phyloP scores from a whole-genome alignment of 2,329 filamentous ascomycete genomes.

The Lasiodiplodia hormozganensis region DNA sequence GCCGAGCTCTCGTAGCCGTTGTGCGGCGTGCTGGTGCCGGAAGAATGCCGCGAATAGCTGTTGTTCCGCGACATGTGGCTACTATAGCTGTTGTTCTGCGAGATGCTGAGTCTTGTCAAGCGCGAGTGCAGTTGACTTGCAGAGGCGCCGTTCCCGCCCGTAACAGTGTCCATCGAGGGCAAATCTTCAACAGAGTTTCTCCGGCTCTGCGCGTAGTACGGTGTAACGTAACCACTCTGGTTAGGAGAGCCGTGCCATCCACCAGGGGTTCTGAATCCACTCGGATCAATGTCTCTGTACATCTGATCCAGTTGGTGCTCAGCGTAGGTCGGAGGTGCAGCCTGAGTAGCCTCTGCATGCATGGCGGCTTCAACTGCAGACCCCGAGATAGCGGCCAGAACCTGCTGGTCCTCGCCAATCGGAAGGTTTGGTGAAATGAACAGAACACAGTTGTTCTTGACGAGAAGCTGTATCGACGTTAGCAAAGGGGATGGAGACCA shows the following conservation, averaged over 20 bases:
- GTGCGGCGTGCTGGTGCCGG: slow-evolving; percentile 45
- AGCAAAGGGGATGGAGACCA: slow-evolving; percentile 9
- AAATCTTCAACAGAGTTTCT: slow-evolving; percentile 84
- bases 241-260: slow-evolving; percentile 26
- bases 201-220: slow-evolving; percentile 73
- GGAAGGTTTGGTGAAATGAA: slow-evolving; percentile 96
- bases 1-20: slow-evolving; percentile 21
- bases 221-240: slow-evolving; percentile 70
- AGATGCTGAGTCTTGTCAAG: slow-evolving; percentile 57
- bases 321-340: slow-evolving; percentile 91
- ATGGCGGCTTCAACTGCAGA: slow-evolving; percentile 44
- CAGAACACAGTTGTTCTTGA: slow-evolving; percentile 87
- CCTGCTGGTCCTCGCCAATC: slow-evolving; percentile 78
- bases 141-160: slow-evolving; percentile 53
- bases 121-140: slow-evolving; percentile 74
- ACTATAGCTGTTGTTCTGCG: slow-evolving; percentile 40
- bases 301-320: slow-evolving; percentile 88
- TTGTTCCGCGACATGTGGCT: slow-evolving; percentile 5
- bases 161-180: slow-evolving; percentile 53
- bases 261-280: slow-evolving; percentile 80
- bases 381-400: slow-evolving; percentile 38
- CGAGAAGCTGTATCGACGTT: slow-evolving; percentile 68
- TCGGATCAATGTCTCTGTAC: slow-evolving; percentile 84
- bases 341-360: slow-evolving; percentile 63
- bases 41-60: slow-evolving; percentile 38